These are phyloP conservation scores for Phytophthora cryptogea DNA, from an alignment of 352 stramenopile genomes.

Conservation along the genomic window DNA sequence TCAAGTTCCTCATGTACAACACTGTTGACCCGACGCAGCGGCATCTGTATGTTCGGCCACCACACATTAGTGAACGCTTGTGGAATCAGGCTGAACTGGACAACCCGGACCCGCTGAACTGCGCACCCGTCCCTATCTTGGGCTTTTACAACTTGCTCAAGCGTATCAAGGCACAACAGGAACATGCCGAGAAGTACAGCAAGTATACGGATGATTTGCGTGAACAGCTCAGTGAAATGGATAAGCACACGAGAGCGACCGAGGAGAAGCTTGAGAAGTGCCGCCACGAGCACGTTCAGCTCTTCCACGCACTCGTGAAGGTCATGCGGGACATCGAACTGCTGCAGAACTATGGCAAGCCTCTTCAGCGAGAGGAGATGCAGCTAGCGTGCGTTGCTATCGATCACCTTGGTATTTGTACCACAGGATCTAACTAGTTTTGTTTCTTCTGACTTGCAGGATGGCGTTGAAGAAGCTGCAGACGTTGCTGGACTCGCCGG, in stretches of 20 bases:
- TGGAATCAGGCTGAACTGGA: conserved; percentile 88
- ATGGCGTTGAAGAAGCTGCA: conserved; percentile 86
- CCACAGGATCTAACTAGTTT: conserved; percentile 4
- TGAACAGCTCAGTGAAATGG: conserved; percentile 78
- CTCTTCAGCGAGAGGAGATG: conserved; percentile 78
- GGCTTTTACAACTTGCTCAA: conserved; percentile 84
- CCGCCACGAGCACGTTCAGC: conserved; percentile 81
- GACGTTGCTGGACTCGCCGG: conserved; percentile 75
- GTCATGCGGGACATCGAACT: conserved; percentile 90
- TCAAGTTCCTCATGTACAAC: conserved; percentile 92
- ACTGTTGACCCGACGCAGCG: conserved; percentile 82
- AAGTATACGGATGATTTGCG: conserved; percentile 79
- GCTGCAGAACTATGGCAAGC: conserved; percentile 85
- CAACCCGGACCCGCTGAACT: conserved; percentile 86
- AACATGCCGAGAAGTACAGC: conserved; percentile 82
- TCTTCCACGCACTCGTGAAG: conserved; percentile 85
- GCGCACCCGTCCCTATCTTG: conserved; percentile 72
- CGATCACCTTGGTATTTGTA: background rate
- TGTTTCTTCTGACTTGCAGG: conserved; percentile 33
- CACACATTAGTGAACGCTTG: conserved; percentile 82
- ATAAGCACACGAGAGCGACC: conserved; percentile 75
- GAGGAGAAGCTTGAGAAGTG: conserved; percentile 89
- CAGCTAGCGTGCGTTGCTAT: conserved; percentile 70
- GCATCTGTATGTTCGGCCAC: conserved; percentile 78
- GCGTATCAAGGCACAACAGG: conserved; percentile 82